phyloP scores from a whole-genome alignment of 2,329 filamentous ascomycete species.

The Coniochaeta sp. region DNA sequence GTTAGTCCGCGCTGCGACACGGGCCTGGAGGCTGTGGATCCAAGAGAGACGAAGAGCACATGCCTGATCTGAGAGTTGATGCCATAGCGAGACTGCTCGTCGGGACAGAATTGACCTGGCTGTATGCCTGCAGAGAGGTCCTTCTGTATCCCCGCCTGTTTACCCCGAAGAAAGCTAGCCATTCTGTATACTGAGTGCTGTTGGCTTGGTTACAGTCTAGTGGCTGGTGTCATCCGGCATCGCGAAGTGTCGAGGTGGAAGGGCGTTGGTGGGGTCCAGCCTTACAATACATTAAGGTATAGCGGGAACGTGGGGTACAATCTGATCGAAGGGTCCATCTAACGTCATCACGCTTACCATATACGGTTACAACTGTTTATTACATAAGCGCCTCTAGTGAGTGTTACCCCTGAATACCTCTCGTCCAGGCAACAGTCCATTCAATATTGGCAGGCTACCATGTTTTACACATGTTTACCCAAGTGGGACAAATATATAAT shows the following conservation, averaged over 20 bases:
- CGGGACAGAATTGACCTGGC: constrained; percentile 70
- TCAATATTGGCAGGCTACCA: too few species aligned
- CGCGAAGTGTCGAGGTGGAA: neutral
- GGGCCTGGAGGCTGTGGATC: neutral
- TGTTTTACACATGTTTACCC: too few species aligned
- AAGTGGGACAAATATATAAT: too few species aligned
- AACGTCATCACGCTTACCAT: neutral
- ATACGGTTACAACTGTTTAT: neutral
- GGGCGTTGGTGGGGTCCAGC: neutral
- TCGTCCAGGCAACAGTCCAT: too few species aligned
- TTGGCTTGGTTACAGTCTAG: neutral
- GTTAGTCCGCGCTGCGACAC: neutral
- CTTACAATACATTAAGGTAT: neutral
- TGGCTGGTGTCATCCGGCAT: neutral
- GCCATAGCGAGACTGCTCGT: constrained; percentile 77
- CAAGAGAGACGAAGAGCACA: constrained; percentile 9
- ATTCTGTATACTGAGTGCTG: constrained; percentile 35
- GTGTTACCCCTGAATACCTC: too few species aligned
- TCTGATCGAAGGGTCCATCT: neutral
- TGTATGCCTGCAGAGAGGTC: constrained; percentile 80
- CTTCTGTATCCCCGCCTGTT: constrained; percentile 87
- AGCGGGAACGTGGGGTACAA: neutral
- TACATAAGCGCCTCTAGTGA: neutral
- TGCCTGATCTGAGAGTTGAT: constrained; percentile 69
- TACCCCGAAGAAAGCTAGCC: constrained; percentile 82